These are phyloP conservation scores for Pestalotiopsis sp. DNA, from an alignment of 2,329 filamentous ascomycete genomes.

Conservation along the genomic window DNA sequence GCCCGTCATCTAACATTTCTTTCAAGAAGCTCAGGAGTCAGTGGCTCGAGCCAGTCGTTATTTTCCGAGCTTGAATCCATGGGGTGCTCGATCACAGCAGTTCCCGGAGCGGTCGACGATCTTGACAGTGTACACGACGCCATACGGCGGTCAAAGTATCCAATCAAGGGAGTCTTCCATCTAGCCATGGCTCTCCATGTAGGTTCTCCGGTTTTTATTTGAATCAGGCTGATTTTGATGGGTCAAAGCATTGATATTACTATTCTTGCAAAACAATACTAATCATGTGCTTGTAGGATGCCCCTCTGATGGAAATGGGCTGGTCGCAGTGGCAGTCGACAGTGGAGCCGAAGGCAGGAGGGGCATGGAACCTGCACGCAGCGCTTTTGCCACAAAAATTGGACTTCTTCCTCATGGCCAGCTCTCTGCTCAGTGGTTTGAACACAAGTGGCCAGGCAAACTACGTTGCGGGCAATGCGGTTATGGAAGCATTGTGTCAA, in stretches of 20 bases:
- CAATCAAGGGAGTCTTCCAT: conserved; percentile 43
- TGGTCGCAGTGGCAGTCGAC: conserved; percentile 37
- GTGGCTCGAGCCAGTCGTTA: conserved; percentile 20
- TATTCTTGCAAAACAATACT: neutral
- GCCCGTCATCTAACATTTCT: conserved; percentile 33
- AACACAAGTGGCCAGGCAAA: conserved; percentile 28
- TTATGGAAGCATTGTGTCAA: conserved; percentile 26
- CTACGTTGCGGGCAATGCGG: conserved; percentile 35
- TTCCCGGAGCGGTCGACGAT: conserved; percentile 25
- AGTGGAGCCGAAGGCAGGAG: conserved; percentile 42
- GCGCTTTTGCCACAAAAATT: conserved; percentile 18
- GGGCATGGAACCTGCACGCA: conserved; percentile 46
- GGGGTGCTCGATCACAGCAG: conserved; percentile 28
- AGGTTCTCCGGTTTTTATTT: conserved; percentile 4
- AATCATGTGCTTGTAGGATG: conserved; percentile 26
- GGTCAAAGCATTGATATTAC: neutral
- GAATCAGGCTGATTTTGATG: no score
- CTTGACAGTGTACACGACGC: no score
- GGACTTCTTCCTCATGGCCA: conserved; percentile 35
- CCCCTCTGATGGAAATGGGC: conserved; percentile 38
- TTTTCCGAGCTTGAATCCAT: conserved; percentile 24
- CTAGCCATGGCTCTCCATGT: conserved; percentile 42
- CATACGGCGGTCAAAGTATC: neutral
- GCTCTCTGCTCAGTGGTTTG: conserved; percentile 23
- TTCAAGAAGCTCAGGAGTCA: conserved; percentile 27